Conservation (phyloP, 148 eudicot species). For the Chenopodium suecicum region DNA sequence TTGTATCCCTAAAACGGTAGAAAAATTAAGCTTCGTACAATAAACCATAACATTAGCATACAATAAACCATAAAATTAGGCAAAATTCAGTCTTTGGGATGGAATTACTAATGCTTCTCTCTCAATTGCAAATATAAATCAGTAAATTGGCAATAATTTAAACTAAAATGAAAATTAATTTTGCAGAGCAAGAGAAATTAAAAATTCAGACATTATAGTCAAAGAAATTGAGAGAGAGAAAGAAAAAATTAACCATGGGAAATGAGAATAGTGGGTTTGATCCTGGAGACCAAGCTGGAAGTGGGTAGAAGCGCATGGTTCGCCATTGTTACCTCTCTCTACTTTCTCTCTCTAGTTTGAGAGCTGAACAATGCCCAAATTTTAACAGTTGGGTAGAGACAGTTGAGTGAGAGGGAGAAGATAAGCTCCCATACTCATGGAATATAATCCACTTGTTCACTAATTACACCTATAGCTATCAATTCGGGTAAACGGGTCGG, state of each 20-base stretch:
- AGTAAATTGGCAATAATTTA: background rate
- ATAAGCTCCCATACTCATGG: background rate
- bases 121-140: background rate
- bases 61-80: background rate
- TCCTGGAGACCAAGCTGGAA: slow-evolving; percentile 7
- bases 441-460: too few relatives aligned
- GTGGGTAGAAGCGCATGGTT: slow-evolving; percentile 26
- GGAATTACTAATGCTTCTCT: background rate
- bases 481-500: too few relatives aligned
- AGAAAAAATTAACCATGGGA: slow-evolving; percentile 13
- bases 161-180: background rate
- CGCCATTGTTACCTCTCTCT: slow-evolving; percentile 18
- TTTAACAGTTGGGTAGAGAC: background rate
- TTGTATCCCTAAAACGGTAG: background rate
- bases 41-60: background rate
- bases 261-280: slow-evolving; percentile 11
- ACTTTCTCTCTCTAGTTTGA: background rate
- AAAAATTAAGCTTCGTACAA: background rate
- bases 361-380: background rate
- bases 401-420: background rate
- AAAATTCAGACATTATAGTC: background rate
- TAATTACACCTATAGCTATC: too few relatives aligned
- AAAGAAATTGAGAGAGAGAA: background rate
- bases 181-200: background rate
- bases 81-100: background rate